phyloP scores from a whole-genome alignment of 495 filamentous ascomycete genomes.

The Penicillium canescens region DNA sequence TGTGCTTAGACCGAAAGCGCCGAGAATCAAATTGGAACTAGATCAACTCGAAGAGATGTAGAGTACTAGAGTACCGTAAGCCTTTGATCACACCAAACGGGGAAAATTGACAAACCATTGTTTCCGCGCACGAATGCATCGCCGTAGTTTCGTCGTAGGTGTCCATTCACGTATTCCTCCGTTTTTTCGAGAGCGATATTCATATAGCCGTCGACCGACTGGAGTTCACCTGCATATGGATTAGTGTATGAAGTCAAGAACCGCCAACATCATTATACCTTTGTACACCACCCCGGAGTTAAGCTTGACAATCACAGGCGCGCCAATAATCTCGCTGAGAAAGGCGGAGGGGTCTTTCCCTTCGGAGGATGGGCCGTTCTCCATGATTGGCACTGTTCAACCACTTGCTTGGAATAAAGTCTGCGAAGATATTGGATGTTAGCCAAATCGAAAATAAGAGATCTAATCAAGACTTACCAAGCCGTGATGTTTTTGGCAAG shows the following conservation, averaged over 20 bases:
- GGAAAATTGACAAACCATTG: conserved; percentile 63
- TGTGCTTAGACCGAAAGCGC: background rate
- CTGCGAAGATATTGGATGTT: background rate
- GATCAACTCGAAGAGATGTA: conserved; percentile 42
- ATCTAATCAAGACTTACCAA: background rate
- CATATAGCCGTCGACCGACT: conserved; percentile 98
- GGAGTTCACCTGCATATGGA: conserved; percentile 69
- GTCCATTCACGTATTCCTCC: conserved; percentile 84
- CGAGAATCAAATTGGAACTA: background rate
- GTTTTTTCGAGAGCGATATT: conserved; percentile 97
- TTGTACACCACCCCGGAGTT: conserved; percentile 96
- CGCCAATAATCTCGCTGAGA: conserved; percentile 87
- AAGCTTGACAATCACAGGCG: conserved; percentile 88
- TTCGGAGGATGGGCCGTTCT: conserved; percentile 67
- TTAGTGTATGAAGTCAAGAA: conserved; percentile 3
- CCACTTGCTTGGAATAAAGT: background rate
- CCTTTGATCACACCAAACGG: background rate
- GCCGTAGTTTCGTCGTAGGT: conserved; percentile 77
- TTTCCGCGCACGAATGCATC: conserved; percentile 97
- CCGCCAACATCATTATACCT: conserved; percentile 50
- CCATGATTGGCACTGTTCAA: conserved; percentile 51
- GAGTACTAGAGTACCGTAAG: conserved; percentile 25
- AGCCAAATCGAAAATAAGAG: background rate
- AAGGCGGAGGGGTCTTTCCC: conserved; percentile 90
- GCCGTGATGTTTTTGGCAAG: background rate